Evolutionary conservation across 2,329 filamentous ascomycete genomes (phyloP).

Genomic region (Fusarium citri): DNA sequence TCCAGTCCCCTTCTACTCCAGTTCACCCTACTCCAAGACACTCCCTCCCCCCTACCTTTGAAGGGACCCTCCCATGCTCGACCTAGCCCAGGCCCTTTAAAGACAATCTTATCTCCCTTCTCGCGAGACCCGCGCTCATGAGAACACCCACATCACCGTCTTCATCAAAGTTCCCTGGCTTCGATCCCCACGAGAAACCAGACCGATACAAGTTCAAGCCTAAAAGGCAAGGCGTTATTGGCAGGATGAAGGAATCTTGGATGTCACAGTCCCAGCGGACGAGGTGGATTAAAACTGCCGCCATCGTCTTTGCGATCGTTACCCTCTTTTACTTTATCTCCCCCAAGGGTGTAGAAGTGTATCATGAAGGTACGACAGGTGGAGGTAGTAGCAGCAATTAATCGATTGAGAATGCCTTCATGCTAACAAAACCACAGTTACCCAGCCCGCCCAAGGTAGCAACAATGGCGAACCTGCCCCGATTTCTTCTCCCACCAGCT

Average conservation of each 20-base stretch:
- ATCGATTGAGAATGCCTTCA: neutral
- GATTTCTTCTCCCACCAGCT: conserved; percentile 73
- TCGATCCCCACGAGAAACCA: conserved; percentile 74
- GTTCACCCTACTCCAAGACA: conserved; percentile 19
- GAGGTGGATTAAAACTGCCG: conserved; percentile 74
- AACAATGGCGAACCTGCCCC: conserved; percentile 64
- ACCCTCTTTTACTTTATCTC: conserved; percentile 74
- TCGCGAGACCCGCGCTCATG: conserved; percentile 58
- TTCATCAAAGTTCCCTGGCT: conserved; percentile 64
- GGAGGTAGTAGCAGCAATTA: conserved; percentile 26
- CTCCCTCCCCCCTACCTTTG: conserved; percentile 20
- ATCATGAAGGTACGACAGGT: conserved; percentile 56
- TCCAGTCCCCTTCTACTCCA: conserved; percentile 8
- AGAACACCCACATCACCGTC: conserved; percentile 73
- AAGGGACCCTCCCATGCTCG: conserved; percentile 39
- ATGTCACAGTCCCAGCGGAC: conserved; percentile 74
- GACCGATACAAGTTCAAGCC: conserved; percentile 66
- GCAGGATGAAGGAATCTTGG: conserved; percentile 67
- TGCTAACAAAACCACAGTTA: conserved; percentile 39
- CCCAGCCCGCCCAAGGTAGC: conserved; percentile 34
- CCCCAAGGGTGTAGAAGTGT: conserved; percentile 67
- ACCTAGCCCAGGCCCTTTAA: conserved; percentile 44
- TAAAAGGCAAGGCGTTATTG: conserved; percentile 61
- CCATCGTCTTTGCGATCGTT: conserved; percentile 69
- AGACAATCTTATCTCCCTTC: conserved; percentile 27